Percentiles rank a stretch among this genome's conserved stretches.
These are phyloP conservation scores for Chrysoporthe cubensis DNA, from an alignment of 2,329 filamentous ascomycete species.

Conservation along the genomic window DNA sequence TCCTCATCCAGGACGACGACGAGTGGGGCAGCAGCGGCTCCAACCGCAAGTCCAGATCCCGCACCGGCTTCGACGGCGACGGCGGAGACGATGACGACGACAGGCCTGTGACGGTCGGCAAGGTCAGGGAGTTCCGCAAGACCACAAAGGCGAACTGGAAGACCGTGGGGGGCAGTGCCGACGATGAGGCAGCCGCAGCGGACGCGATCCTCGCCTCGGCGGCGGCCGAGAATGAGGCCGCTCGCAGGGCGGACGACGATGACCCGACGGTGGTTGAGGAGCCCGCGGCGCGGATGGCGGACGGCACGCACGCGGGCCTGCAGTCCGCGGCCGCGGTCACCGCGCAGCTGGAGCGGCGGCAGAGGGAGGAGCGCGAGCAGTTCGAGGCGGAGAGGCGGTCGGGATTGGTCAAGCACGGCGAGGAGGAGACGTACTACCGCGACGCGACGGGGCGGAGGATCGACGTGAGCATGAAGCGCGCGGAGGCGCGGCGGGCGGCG, in stretches of 20 bases:
- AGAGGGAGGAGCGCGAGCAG: constrained; percentile 38
- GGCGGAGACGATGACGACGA: constrained; percentile 51
- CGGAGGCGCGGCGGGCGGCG: constrained; percentile 72
- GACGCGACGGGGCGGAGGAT: constrained; percentile 95
- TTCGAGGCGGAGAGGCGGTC: constrained; percentile 37
- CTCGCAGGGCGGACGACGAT: constrained; percentile 52
- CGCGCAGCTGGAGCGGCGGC: constrained; percentile 66
- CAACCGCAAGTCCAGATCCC: constrained; percentile 35
- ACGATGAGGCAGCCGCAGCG: constrained; percentile 65
- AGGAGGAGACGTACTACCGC: constrained; percentile 85
- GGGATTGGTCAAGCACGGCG: constrained; percentile 46
- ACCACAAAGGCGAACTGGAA: constrained; percentile 84
- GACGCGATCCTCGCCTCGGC: constrained; percentile 78
- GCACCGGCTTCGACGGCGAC: constrained; percentile 49
- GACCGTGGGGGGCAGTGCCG: constrained; percentile 52
- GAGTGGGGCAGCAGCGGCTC: constrained; percentile 48
- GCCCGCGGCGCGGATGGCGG: constrained; percentile 68
- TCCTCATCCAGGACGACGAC: constrained; percentile 69
- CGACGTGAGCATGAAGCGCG: constrained; percentile 87
- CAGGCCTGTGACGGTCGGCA: constrained; percentile 52
- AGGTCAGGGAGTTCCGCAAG: constrained; percentile 68
- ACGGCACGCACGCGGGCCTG: constrained; percentile 83
- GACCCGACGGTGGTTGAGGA: constrained; percentile 53
- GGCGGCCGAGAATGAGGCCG: constrained; percentile 66
- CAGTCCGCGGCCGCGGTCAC: constrained; percentile 82